Percentiles rank a stretch among this genome's conserved stretches.
phyloP scores from a whole-genome alignment of 2,329 filamentous ascomycete species.

The Colletotrichum sp. region DNA sequence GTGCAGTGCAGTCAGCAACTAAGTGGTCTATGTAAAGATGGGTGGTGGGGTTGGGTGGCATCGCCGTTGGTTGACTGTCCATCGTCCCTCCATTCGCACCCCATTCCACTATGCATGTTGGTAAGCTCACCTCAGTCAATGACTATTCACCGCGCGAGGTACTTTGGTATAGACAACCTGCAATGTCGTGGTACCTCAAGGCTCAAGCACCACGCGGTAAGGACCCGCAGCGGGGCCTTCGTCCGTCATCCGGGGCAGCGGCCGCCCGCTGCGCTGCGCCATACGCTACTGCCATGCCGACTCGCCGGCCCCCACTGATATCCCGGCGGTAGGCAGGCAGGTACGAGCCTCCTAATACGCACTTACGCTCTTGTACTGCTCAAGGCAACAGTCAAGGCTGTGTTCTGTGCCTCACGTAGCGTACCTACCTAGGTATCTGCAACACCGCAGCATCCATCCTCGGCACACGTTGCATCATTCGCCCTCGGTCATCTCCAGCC shows the following conservation, averaged over 20 bases:
- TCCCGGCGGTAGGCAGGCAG: neutral
- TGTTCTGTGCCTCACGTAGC: neutral
- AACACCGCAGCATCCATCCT: neutral
- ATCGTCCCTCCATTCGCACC: neutral
- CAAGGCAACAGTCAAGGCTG: neutral
- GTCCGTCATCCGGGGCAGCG: neutral
- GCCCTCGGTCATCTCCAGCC: neutral
- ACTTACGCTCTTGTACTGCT: neutral
- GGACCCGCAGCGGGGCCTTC: neutral
- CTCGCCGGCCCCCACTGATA: neutral
- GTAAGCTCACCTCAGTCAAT: neutral
- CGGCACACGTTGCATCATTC: neutral
- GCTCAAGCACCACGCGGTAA: neutral
- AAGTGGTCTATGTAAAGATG: neutral
- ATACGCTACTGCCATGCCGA: neutral
- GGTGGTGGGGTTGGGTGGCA: neutral
- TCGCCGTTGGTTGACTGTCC: neutral
- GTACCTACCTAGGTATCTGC: neutral
- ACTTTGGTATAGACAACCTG: neutral
- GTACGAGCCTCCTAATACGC: neutral
- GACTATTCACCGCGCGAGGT: neutral
- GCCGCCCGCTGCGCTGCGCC: constrained; percentile 7
- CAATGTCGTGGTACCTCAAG: neutral
- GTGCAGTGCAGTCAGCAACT: neutral
- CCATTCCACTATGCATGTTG: neutral